phyloP scores from a whole-genome alignment of 768 basidiomycete genomes.

The Suillus variegatus region DNA sequence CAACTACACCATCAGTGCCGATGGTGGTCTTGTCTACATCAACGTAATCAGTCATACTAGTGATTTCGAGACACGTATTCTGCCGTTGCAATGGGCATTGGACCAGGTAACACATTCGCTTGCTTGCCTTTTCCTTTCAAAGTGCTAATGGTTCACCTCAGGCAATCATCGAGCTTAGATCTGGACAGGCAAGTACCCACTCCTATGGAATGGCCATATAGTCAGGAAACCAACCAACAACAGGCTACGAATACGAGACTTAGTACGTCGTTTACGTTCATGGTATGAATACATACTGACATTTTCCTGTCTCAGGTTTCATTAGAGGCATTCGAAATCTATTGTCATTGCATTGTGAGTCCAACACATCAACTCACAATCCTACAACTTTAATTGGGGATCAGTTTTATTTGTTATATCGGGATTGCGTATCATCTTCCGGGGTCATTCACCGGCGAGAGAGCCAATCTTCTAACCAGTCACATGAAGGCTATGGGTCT shows the following conservation, averaged over 20 bases:
- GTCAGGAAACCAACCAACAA: conserved; percentile 64
- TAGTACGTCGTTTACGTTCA: conserved; percentile 39
- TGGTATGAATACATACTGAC: not conserved
- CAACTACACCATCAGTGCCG: conserved; percentile 72
- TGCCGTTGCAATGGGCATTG: conserved; percentile 78
- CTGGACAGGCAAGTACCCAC: conserved; percentile 54
- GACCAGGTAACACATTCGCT: conserved; percentile 45
- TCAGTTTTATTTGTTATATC: conserved; percentile 67
- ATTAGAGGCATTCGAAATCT: conserved; percentile 56
- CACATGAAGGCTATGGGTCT: conserved; percentile 85
- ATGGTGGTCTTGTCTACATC: conserved; percentile 62
- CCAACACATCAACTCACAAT: not conserved
- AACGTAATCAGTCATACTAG: conserved; percentile 66
- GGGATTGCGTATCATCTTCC: conserved; percentile 81
- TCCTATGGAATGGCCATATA: conserved; percentile 75
- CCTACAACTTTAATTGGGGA: conserved; percentile 1
- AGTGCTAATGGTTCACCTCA: conserved; percentile 24
- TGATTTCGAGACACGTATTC: conserved; percentile 64
- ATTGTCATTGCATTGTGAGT: conserved; percentile 69
- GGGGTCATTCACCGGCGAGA: conserved; percentile 66
- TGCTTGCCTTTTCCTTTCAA: not conserved
- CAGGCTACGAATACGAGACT: conserved; percentile 56
- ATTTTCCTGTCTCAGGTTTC: conserved; percentile 45
- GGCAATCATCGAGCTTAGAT: conserved; percentile 73
- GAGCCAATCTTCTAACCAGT: conserved; percentile 61